These are phyloP conservation scores for Dipodascus geniculatus DNA, from an alignment of 805 yeast genomes.

Conservation along the genomic window DNA sequence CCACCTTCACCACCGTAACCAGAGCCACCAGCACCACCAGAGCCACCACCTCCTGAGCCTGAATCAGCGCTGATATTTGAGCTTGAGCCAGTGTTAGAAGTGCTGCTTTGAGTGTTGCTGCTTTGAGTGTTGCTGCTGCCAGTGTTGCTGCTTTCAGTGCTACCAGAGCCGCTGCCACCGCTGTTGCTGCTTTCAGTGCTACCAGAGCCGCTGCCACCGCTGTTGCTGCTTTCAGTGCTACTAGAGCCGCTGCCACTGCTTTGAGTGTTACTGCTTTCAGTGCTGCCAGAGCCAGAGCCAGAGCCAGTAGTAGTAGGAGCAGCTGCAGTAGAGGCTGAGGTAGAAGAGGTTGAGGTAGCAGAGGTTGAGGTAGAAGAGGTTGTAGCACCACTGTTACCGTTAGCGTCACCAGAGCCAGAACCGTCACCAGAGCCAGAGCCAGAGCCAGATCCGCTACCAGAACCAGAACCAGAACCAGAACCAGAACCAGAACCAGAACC, in stretches of 20 bases:
- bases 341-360: background rate
- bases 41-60: background rate
- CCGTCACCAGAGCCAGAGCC: background rate
- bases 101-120: too few species aligned
- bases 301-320: slow-evolving; percentile 1
- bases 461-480: background rate
- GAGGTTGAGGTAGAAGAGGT: background rate
- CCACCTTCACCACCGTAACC: background rate
- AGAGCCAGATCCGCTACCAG: background rate
- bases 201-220: background rate
- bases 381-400: background rate
- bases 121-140: too few species aligned
- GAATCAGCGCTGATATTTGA: background rate
- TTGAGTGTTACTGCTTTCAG: too few species aligned
- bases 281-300: background rate
- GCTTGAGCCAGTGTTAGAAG: too few species aligned
- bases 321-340: background rate
- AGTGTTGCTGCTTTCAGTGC: too few species aligned
- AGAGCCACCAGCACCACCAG: slow-evolving; percentile 1
- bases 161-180: too few species aligned
- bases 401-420: background rate
- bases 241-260: background rate
- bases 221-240: background rate
- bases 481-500: background rate
- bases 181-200: background rate